Base-by-base conservation (phyloP, 192 early-diverging fungal genomes). In the Rhizoclosmatium sp. region DNA sequence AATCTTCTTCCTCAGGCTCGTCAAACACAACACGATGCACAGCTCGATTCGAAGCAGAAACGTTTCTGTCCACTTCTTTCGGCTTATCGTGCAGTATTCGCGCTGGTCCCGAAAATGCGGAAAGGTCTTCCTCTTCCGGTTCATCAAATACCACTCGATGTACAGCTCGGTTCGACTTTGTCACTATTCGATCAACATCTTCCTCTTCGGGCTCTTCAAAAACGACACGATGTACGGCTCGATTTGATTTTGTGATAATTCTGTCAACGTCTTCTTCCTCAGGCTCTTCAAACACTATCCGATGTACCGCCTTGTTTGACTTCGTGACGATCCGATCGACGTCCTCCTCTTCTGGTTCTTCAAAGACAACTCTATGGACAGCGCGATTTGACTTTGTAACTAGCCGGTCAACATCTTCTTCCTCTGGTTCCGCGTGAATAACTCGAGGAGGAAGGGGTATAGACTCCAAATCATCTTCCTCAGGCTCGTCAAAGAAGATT, bases 231-330 rank as follows among this genome's bases (percentile, higher is more conserved):
- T 21, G 21, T 0, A 16, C 56, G 56, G 21, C 12, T 16, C 56
- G 21, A 58, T 58, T 58, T 1, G 12, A 16, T 14, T 16, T 58
- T 14, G 14, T 58, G 56, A 58, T 58, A 21, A 58, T 14, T 58
- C 12, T 58, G 56, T 21, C 56, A 58, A 58, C 14, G 12, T 58
- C 14, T 21, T 16, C n/a, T 1, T 58, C 56, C 56, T 58, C 56
- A 58, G 56, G 56, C 56, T 58, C 56, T 21, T 58, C 56, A 21
- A 58, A 58, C n/a, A 58, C n/a, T 21, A 58, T 58, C n/a, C 56
- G 56, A 14, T 14, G 56, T 58, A 14, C n/a, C 56, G 56, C 56
- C 12, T 58, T 58, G 0, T 58, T 21, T 21, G 56, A 16, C 14
- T 21, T 21, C 56, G 21, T 58, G 12, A 31, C 31, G 31, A 31